phyloP scores from a whole-genome alignment of 805 yeast genomes.

The Starmerella potacharoeniae region DNA sequence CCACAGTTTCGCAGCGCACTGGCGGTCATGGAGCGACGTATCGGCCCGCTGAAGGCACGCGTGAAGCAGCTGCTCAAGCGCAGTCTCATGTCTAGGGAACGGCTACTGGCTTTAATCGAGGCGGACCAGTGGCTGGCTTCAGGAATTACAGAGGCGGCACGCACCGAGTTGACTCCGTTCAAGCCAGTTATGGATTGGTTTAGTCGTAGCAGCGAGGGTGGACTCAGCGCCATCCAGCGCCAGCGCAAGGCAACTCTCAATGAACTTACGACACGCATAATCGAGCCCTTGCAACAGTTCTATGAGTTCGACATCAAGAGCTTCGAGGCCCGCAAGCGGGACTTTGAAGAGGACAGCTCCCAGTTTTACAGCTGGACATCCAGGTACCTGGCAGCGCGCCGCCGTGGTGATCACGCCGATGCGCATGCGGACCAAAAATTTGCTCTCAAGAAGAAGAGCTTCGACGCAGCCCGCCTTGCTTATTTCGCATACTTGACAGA shows the following conservation, averaged over 20 bases:
- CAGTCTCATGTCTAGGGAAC: constrained; percentile 26
- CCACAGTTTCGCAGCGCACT: constrained; percentile 36
- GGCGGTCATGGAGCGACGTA: constrained; percentile 30
- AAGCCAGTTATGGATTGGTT: constrained; percentile 26
- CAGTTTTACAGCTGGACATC: constrained; percentile 37
- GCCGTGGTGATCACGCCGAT: constrained; percentile 27
- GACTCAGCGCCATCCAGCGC: constrained; percentile 23
- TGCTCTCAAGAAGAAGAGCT: constrained; percentile 30
- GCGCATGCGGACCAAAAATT: constrained; percentile 31
- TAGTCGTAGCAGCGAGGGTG: constrained; percentile 17
- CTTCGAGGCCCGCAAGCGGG: constrained; percentile 32
- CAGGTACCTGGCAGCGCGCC: constrained; percentile 30
- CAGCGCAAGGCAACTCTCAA: constrained; percentile 21
- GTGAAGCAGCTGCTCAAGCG: constrained; percentile 32
- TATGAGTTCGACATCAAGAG: constrained; percentile 35
- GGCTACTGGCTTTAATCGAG: constrained; percentile 28
- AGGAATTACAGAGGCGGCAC: constrained; percentile 27
- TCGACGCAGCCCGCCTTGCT: constrained; percentile 35
- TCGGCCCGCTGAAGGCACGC: constrained; percentile 28
- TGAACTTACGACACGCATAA: constrained; percentile 28
- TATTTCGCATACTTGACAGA: constrained; percentile 33
- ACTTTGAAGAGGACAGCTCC: constrained; percentile 36
- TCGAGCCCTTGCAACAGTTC: constrained; percentile 31
- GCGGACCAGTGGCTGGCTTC: constrained; percentile 28
- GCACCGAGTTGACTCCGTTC: constrained; percentile 27